Conservation (phyloP, 768 basidiomycete genomes). For the Erythrobasidium yunnanense region DNA sequence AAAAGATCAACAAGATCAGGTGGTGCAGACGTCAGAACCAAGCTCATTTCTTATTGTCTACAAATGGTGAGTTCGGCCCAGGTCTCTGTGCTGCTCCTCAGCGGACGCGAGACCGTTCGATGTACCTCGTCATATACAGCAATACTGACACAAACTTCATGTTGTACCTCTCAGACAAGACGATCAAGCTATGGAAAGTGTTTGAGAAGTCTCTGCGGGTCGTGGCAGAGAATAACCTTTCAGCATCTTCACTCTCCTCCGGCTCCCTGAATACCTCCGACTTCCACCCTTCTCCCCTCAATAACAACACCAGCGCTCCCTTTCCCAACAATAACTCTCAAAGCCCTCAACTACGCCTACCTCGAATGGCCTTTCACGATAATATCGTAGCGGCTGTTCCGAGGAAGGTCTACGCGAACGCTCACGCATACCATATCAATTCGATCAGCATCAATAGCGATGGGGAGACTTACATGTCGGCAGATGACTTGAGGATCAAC, state of each 20-base stretch:
- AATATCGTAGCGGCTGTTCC: slow-evolving; percentile 98
- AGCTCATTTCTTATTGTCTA: slow-evolving; percentile 91
- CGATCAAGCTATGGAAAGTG: slow-evolving; percentile 99
- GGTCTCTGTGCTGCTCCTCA: not conserved
- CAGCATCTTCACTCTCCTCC: slow-evolving; percentile 45
- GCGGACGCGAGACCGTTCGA: too few species aligned
- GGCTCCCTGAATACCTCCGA: slow-evolving; percentile 51
- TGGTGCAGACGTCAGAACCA: slow-evolving; percentile 98
- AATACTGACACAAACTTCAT: too few species aligned
- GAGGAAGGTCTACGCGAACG: slow-evolving; percentile 96
- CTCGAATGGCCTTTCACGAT: slow-evolving; percentile 85
- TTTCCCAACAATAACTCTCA: slow-evolving; percentile 25
- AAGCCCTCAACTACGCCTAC: slow-evolving; percentile 55
- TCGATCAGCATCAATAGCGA: slow-evolving; percentile 99
- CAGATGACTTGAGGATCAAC: slow-evolving; percentile 95
- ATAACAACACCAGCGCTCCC: not conserved
- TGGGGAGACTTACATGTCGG: slow-evolving; percentile 97
- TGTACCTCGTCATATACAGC: too few species aligned
- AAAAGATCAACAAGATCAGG: slow-evolving; percentile 99
- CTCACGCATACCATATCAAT: slow-evolving; percentile 99
- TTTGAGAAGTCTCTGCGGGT: slow-evolving; percentile 94
- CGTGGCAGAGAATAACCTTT: slow-evolving; percentile 91
- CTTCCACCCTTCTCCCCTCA: slow-evolving; percentile 20
- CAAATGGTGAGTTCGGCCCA: slow-evolving; percentile 61
- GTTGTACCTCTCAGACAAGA: slow-evolving; percentile 85